These are phyloP conservation scores for Alternaria gaisen DNA, from an alignment of 2,329 filamentous ascomycete species.

Conservation along the genomic window DNA sequence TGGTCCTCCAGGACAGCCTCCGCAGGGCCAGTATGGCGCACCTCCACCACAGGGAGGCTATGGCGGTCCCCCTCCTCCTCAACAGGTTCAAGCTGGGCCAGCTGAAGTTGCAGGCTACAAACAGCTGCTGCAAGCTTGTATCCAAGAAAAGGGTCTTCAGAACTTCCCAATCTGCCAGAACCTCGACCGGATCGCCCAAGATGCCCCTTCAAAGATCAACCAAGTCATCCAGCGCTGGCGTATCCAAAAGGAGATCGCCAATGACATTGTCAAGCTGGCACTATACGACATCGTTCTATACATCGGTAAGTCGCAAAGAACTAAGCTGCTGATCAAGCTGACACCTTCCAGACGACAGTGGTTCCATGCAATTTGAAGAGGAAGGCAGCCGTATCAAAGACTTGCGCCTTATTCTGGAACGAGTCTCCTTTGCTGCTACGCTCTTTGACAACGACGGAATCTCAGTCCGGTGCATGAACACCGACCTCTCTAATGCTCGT, in stretches of 20 bases:
- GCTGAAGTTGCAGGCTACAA: slow-evolving; percentile 65
- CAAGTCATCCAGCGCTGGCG: slow-evolving; percentile 66
- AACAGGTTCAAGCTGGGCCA: slow-evolving; percentile 54
- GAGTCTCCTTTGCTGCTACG: slow-evolving; percentile 70
- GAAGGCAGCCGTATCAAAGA: slow-evolving; percentile 73
- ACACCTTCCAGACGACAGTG: slow-evolving; percentile 66
- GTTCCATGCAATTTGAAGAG: slow-evolving; percentile 75
- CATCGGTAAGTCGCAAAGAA: slow-evolving; percentile 52
- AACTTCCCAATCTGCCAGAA: slow-evolving; percentile 63
- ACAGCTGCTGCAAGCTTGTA: slow-evolving; percentile 62
- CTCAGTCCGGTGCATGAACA: slow-evolving; percentile 75
- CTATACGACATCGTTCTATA: slow-evolving; percentile 71
- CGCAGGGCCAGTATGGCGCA: slow-evolving; percentile 48
- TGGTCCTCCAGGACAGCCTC: slow-evolving; percentile 37
- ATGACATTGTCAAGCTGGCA: slow-evolving; percentile 69
- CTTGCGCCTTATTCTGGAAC: slow-evolving; percentile 69
- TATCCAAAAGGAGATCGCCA: slow-evolving; percentile 67
- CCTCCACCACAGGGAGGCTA: slow-evolving; percentile 47
- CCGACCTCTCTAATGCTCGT: slow-evolving; percentile 50
- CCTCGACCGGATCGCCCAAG: slow-evolving; percentile 61
- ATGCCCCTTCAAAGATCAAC: slow-evolving; percentile 61
- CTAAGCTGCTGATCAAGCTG: slow-evolving; percentile 7
- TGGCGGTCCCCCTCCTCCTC: slow-evolving; percentile 45
- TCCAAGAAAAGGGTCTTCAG: slow-evolving; percentile 69
- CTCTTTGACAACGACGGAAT: slow-evolving; percentile 76